phyloP scores from a whole-genome alignment of 2,329 filamentous ascomycete species.

The Alternaria gansuensis region DNA sequence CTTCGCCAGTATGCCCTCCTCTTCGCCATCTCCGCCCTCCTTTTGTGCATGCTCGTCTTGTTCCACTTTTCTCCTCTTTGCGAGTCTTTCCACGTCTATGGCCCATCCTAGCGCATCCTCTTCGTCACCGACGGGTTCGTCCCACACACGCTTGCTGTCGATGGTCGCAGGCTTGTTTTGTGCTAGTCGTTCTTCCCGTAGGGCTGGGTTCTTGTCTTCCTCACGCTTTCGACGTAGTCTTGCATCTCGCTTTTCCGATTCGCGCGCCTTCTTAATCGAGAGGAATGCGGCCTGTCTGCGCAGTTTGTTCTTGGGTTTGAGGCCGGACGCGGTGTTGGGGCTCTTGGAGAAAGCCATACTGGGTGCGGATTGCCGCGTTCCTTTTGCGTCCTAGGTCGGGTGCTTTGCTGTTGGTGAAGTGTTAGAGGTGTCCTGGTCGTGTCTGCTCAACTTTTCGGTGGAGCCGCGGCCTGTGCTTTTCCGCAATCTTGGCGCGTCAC shows the following conservation, averaged over 20 bases:
- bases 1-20: conserved; percentile 48
- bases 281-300: conserved; percentile 80
- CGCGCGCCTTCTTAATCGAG: conserved; percentile 78
- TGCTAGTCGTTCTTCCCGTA: conserved; percentile 76
- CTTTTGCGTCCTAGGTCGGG: neutral
- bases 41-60: conserved; percentile 46
- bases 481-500: conserved; percentile 23
- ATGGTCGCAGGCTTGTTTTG: conserved; percentile 73
- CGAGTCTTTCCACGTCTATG: conserved; percentile 57
- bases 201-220: conserved; percentile 81
- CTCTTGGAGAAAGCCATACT: conserved; percentile 62
- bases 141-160: conserved; percentile 74
- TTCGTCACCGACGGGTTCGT: conserved; percentile 62
- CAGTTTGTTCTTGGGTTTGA: conserved; percentile 77
- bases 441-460: conserved; percentile 29
- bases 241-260: conserved; percentile 77
- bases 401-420: neutral
- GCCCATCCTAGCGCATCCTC: conserved; percentile 56
- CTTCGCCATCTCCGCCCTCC: conserved; percentile 25
- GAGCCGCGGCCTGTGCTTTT: conserved; percentile 18
- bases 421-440: neutral
- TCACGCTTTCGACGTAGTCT: conserved; percentile 82
- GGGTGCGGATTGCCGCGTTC: neutral
- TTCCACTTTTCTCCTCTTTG: conserved; percentile 56
- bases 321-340: conserved; percentile 58